Base-by-base conservation (phyloP, 805 yeast genomes). In the Komagataella pseudopastoris region DNA sequence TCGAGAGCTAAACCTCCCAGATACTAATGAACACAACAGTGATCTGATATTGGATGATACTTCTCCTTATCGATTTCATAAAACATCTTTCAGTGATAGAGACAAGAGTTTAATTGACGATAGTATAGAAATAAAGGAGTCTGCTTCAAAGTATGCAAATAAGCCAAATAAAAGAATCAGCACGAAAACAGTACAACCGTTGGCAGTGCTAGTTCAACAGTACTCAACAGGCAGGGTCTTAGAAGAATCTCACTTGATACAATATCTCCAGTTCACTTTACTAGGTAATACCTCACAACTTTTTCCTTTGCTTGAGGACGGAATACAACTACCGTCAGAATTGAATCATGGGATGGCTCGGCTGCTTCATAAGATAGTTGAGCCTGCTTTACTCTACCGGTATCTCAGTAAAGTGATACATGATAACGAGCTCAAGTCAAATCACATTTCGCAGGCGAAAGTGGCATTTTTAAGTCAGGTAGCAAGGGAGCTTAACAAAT, bases 331-430 rank as follows among this genome's bases (percentile, higher is more conserved):
- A 3, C 90, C 93, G 1, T 54, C 63, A 1, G 69, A 71, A 46
- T 63, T 84, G 14, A 76, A 81, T 23, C 75, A 74, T 54, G 76
- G 88, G 5, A 69, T 76, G 22, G 71, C 82, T 47, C 80, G 81
- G 0, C 58, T 80, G 23, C 62, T 87, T 36, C 78, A 74, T 52
- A 63, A 71, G 23, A 65, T 85, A 1, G 67, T 83, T 45, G 96
- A 89, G 62, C 84, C 88, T 1, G 91, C 87, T 0, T 64, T 89
- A 39, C 65, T 88, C 2, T 87, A 77, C 64, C 72, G 74, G 50
- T 63, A 69, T 46, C 63, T 88, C 43, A 63, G 62, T 4, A 50
- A 14, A 57, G 60, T 18, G 55, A 74, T 10, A 20, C 43, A 36
- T 10, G 45, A 23, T 68, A 65, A 44, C 49, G 57, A 20, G 49